phyloP scores from a whole-genome alignment of 805 yeast species.

The Teunomyces panamensis region DNA sequence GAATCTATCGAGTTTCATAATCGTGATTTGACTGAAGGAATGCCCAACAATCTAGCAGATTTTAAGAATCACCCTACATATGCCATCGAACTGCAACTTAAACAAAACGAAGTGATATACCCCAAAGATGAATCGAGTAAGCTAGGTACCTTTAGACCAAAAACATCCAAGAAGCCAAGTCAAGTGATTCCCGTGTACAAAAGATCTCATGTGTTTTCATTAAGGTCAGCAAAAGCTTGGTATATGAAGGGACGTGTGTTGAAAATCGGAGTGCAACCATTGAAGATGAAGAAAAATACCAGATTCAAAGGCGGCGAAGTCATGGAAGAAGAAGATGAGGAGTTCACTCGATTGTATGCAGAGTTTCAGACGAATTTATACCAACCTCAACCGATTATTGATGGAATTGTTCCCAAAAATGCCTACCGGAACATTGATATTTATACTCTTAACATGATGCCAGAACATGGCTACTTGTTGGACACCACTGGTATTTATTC shows the following conservation, averaged over 20 bases:
- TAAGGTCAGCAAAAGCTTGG: conserved; percentile 84
- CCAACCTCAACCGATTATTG: conserved; percentile 59
- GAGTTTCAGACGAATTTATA: conserved; percentile 73
- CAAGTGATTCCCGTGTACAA: conserved; percentile 60
- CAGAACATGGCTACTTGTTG: conserved; percentile 69
- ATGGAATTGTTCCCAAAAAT: conserved; percentile 72
- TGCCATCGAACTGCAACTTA: conserved; percentile 73
- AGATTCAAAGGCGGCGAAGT: conserved; percentile 18
- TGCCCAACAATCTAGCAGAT: conserved; percentile 81
- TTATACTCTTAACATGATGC: conserved; percentile 77
- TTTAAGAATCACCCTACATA: conserved; percentile 85
- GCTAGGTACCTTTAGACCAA: conserved; percentile 69
- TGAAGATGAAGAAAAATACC: conserved; percentile 43
- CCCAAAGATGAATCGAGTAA: conserved; percentile 52
- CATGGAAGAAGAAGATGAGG: conserved; percentile 48
- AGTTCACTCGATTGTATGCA: conserved; percentile 61
- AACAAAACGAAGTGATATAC: conserved; percentile 66
- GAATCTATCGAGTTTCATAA: conserved; percentile 62
- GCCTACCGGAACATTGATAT: conserved; percentile 83
- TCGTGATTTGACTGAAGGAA: conserved; percentile 71
- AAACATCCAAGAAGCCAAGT: conserved; percentile 27
- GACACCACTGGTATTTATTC: conserved; percentile 20
- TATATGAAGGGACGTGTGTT: conserved; percentile 74
- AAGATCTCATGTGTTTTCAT: conserved; percentile 57
- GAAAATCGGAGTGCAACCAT: conserved; percentile 66